Evolutionary conservation across 345 rosid species (phyloP).

Genomic region (Pugionium dolabratum): DNA sequence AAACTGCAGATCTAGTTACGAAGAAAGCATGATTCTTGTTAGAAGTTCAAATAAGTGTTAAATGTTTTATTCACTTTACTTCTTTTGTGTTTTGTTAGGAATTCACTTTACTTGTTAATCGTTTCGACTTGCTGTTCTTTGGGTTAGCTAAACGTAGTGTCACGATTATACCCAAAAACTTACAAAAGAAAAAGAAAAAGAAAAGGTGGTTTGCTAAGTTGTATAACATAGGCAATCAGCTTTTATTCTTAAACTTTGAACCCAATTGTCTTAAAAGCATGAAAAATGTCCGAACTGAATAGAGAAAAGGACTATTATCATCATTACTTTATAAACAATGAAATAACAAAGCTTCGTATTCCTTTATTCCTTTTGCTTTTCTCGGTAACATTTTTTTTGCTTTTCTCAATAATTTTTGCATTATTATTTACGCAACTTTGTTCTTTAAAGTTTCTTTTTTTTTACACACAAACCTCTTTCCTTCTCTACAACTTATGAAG

Average conservation of each 20-base stretch:
- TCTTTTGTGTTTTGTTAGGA: not conserved
- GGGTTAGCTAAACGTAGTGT: conserved; percentile 12
- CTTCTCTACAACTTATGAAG: conserved; percentile 3
- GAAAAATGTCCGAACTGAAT: conserved; percentile 39
- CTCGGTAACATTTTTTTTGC: conserved; percentile 28
- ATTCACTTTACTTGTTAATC: conserved; percentile 9
- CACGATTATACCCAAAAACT: conserved; percentile 11
- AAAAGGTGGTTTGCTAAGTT: conserved; percentile 17
- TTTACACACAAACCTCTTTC: not conserved
- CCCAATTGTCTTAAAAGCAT: conserved; percentile 44
- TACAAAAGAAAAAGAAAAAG: not conserved
- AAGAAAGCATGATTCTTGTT: not conserved
- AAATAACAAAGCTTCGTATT: conserved; percentile 5
- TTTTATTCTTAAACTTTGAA: conserved; percentile 37
- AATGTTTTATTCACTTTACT: conserved; percentile 6
- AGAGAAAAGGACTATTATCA: conserved; percentile 15
- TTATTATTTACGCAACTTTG: conserved; percentile 15
- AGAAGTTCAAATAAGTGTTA: not conserved
- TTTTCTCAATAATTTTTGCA: conserved; percentile 42
- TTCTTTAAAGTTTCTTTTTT: not conserved
- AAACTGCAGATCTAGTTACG: not conserved
- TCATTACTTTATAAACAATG: conserved; percentile 25
- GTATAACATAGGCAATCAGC: conserved; percentile 41
- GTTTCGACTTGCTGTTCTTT: not conserved
- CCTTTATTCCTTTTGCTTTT: conserved; percentile 37